phyloP scores from a whole-genome alignment of 208 protist species.

The Wallacemonas sp. region DNA sequence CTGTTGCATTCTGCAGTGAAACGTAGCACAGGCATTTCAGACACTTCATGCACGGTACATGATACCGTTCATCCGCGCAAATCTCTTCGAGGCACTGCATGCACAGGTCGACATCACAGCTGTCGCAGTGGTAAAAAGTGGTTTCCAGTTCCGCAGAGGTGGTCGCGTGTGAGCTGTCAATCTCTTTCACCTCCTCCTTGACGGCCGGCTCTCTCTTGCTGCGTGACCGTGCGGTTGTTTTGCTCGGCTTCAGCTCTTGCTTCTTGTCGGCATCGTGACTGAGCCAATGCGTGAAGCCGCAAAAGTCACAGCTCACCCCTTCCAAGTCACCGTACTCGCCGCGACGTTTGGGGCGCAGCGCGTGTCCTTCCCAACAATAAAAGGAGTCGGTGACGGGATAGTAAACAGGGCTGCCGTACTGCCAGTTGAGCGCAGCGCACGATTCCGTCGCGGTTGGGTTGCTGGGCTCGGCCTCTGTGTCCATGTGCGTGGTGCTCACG shows the following conservation, averaged over 20 bases:
- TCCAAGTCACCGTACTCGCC: constrained; percentile 53
- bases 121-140: constrained; percentile 65
- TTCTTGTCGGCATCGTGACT: constrained; percentile 1
- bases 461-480: neutral
- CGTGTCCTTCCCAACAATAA: constrained; percentile 68
- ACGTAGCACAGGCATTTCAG: constrained; percentile 50
- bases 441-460: neutral
- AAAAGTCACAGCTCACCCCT: constrained; percentile 88
- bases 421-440: constrained; percentile 23
- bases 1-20: constrained; percentile 24
- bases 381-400: constrained; percentile 57
- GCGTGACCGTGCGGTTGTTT: constrained; percentile 11
- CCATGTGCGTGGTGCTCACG: neutral
- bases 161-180: neutral
- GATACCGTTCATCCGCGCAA: constrained; percentile 52
- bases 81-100: constrained; percentile 54
- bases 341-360: constrained; percentile 29
- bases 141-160: neutral
- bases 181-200: constrained; percentile 2
- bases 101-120: constrained; percentile 75
- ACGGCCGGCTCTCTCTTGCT: constrained; percentile 6
- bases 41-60: constrained; percentile 83
- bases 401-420: constrained; percentile 81
- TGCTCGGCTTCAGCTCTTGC: neutral
- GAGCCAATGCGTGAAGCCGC: constrained; percentile 72